Conservation (phyloP, 2,329 filamentous ascomycete species). For the Conoideocrella luteorostrata region DNA sequence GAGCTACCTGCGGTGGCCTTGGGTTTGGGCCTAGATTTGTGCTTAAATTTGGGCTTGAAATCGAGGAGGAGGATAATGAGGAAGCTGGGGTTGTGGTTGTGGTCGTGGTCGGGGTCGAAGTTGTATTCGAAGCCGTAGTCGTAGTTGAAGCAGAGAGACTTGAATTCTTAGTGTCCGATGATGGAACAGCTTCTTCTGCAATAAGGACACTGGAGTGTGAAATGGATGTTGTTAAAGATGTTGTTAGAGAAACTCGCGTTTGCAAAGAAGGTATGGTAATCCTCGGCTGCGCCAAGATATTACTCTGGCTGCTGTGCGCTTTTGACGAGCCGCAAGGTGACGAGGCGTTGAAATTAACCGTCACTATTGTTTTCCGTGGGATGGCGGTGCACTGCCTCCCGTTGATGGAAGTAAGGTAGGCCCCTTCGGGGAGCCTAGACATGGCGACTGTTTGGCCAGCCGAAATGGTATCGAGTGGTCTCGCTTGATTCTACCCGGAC, state of each 20-base stretch:
- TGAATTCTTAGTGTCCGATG: background rate
- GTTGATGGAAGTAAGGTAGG: background rate
- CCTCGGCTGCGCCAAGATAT: background rate
- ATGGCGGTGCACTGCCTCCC: background rate
- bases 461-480: background rate
- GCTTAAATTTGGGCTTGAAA: too few species aligned
- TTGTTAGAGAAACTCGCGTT: too few species aligned
- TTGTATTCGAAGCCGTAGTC: background rate
- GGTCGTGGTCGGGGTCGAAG: background rate
- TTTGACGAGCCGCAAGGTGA: background rate
- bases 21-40: too few species aligned
- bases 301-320: background rate
- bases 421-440: background rate
- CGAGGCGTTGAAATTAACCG: background rate
- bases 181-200: background rate
- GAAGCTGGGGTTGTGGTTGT: background rate
- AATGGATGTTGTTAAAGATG: too few species aligned
- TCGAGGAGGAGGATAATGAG: background rate
- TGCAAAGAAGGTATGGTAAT: too few species aligned
- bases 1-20: too few species aligned
- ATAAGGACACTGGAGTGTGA: background rate
- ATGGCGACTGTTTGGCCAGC: background rate
- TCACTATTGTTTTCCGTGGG: background rate
- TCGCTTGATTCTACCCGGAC: background rate
- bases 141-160: background rate